These are phyloP conservation scores for Emydomyces testavorans DNA, from an alignment of 2,329 filamentous ascomycete genomes.

Conservation along the genomic window DNA sequence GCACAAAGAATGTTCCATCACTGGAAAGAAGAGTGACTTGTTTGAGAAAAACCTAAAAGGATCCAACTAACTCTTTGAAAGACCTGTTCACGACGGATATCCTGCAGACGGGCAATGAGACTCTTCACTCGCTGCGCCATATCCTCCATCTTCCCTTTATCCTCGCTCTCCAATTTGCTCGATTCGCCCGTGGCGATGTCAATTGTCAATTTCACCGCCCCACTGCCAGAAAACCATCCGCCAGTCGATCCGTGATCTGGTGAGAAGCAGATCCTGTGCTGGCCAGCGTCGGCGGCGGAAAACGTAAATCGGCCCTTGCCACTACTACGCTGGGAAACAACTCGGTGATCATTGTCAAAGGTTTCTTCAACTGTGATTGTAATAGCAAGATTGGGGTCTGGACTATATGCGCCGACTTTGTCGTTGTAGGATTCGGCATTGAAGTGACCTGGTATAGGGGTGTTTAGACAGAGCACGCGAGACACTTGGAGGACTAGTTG, in stretches of 20 bases:
- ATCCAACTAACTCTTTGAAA: conserved; percentile 71
- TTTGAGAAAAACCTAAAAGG: neutral
- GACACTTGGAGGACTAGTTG: neutral
- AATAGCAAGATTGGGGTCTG: conserved; percentile 66
- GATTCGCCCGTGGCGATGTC: conserved; percentile 93
- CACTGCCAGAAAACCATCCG: conserved; percentile 60
- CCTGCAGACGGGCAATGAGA: conserved; percentile 72
- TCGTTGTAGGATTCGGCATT: conserved; percentile 74
- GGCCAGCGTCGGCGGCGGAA: conserved; percentile 83
- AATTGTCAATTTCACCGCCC: conserved; percentile 70
- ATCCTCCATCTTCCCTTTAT: conserved; percentile 86
- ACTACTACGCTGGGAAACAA: conserved; percentile 73
- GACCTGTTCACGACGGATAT: conserved; percentile 87
- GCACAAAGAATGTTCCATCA: conserved; percentile 4
- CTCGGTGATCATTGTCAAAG: conserved; percentile 95
- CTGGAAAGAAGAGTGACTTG: neutral
- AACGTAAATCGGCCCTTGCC: conserved; percentile 83
- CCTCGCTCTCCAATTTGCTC: conserved; percentile 80
- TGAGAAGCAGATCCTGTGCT: conserved; percentile 91
- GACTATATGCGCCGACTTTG: conserved; percentile 53
- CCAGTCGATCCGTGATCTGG: conserved; percentile 57
- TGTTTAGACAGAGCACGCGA: conserved; percentile 6
- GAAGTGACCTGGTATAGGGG: conserved; percentile 56
- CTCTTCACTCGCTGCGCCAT: conserved; percentile 81
- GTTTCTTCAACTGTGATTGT: conserved; percentile 90